phyloP scores from a whole-genome alignment of 768 basidiomycete species.

The Collybia mongolica region DNA sequence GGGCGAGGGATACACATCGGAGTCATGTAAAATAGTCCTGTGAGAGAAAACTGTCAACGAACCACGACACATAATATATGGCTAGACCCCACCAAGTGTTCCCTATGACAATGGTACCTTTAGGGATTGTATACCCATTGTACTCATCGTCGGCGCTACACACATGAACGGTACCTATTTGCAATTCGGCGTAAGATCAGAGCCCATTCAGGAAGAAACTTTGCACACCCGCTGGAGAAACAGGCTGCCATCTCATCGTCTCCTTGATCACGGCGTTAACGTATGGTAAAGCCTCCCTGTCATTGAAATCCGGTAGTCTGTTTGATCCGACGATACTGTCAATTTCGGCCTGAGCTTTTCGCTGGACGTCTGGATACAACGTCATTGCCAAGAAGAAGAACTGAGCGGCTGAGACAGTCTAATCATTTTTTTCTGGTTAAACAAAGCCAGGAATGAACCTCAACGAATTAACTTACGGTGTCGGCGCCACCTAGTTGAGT shows the following conservation, averaged over 20 bases:
- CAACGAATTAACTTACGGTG: slow-evolving; percentile 8
- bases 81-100: slow-evolving; percentile 10
- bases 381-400: slow-evolving; percentile 17
- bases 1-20: slow-evolving; percentile 7
- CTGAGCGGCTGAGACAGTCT: slow-evolving; percentile 12
- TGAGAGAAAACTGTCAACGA: neutral
- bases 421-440: neutral
- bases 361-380: slow-evolving; percentile 11
- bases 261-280: slow-evolving; percentile 17
- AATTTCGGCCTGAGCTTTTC: slow-evolving; percentile 15
- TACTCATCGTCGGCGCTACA: slow-evolving; percentile 16
- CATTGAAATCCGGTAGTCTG: slow-evolving; percentile 12
- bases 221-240: slow-evolving; percentile 10
- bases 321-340: slow-evolving; percentile 14
- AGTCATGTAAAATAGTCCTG: slow-evolving; percentile 15
- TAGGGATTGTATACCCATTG: slow-evolving; percentile 11
- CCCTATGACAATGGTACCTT: slow-evolving; percentile 15
- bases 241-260: slow-evolving; percentile 14
- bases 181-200: neutral
- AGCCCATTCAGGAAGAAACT: neutral
- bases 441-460: neutral
- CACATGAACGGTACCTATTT: slow-evolving; percentile 12
- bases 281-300: slow-evolving; percentile 13
- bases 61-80: neutral
- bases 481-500: slow-evolving; percentile 11